Evolutionary conservation across 306 rosid genomes (phyloP), one percentile per base, ranked within the genome.

Genomic region (Chamaecrista fasciculata): DNA sequence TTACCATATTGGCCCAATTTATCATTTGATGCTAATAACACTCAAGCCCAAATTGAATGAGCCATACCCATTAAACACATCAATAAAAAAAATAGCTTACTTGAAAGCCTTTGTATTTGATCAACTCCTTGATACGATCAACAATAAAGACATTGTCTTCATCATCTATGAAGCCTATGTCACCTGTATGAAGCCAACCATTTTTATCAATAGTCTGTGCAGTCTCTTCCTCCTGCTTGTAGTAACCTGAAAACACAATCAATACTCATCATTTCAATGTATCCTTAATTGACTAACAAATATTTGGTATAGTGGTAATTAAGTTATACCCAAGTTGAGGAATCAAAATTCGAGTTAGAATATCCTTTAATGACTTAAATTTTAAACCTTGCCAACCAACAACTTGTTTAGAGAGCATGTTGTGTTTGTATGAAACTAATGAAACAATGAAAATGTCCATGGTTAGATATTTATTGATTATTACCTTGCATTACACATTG

Each of bases 151-250:
- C 85, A 62, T 85, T 83, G 16, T 87, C 95, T 24, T 90, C 95
- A 5, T 85, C 89, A 52, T 94, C 97, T 2, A 90, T 94, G 77
- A 82, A 88, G 40, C 95, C 97, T 14, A 91, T 51, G 50, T 94
- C 99, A 16, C 99, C 99, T 0, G 95, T 86, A 84, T 91, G 97
- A 59, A 94, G 96, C 97, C 96, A 94, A 49, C 97, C 92, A 29
- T 86, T 42, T 23, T 72, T 81, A 79, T 93, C 98, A 18, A 94
- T 88, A 10, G 95, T 87, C 8, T 86, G 83, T 0, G 80, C 71
- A 50, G 96, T 94, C 75, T 94, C 98, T 65, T 84, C 96, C 58
- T 79, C 82, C 21, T 85, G 85, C 42, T 88, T 88, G 56, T 83
- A 94, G 81, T 94, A 90, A 16, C 98, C 97, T 94, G 74, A 31